Percentiles rank a stretch among this genome's conserved stretches.
These are phyloP conservation scores for Venturia oleaginea DNA, from an alignment of 2,329 filamentous ascomycete species.

Conservation along the genomic window DNA sequence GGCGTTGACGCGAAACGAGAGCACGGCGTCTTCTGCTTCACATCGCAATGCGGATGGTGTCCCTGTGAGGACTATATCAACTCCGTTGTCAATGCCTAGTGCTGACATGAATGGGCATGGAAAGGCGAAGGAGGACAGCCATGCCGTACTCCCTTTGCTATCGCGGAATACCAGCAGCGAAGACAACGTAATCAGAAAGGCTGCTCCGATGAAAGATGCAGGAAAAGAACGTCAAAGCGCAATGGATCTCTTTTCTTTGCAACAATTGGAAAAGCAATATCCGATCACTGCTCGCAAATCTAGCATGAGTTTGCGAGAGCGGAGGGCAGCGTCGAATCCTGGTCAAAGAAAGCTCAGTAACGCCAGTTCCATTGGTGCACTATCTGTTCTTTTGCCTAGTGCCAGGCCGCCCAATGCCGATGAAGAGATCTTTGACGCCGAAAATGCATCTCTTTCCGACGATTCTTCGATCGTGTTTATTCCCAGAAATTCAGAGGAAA, in stretches of 20 bases:
- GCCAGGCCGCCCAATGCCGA: not conserved
- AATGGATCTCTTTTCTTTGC: not conserved
- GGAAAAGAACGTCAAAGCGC: not conserved
- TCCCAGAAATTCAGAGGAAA: not conserved
- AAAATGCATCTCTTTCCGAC: not conserved
- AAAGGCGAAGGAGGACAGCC: not conserved
- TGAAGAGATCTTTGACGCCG: not conserved
- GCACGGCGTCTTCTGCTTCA: not conserved
- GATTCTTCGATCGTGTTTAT: not conserved
- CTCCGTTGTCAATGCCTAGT: not conserved
- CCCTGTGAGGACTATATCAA: slow-evolving; percentile 1
- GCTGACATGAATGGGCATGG: not conserved
- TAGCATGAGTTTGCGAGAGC: slow-evolving; percentile 5
- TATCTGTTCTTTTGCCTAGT: not conserved
- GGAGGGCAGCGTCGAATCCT: slow-evolving; percentile 4
- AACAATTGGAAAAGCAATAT: not conserved
- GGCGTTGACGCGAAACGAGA: slow-evolving; percentile 14
- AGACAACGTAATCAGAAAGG: not conserved
- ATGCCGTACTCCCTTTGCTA: not conserved
- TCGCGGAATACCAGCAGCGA: not conserved
- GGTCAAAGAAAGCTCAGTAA: not conserved
- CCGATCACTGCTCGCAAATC: not conserved
- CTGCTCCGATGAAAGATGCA: not conserved
- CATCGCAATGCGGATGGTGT: not conserved
- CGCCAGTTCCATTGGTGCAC: not conserved